Conservation (phyloP, 257 asterid species). For the Solanum paucissectum region DNA sequence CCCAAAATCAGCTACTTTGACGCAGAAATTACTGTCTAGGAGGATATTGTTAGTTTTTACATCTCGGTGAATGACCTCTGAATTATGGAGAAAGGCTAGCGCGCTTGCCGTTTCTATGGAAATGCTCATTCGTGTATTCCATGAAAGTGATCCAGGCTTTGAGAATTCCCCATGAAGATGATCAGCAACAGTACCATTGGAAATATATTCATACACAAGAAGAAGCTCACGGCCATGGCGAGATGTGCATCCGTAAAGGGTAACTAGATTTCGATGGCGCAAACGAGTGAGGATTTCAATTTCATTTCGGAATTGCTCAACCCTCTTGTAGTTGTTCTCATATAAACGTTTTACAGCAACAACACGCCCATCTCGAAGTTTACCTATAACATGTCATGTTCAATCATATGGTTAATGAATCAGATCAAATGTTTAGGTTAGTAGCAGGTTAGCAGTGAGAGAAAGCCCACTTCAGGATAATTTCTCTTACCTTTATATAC, state of each 20-base stretch:
- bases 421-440: neutral
- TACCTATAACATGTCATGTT: conserved; percentile 29
- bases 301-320: conserved; percentile 74
- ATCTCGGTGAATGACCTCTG: conserved; percentile 72
- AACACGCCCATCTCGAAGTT: conserved; percentile 57
- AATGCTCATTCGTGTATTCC: conserved; percentile 58
- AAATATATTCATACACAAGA: conserved; percentile 61
- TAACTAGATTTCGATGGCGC: conserved; percentile 51
- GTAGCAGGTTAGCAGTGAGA: neutral
- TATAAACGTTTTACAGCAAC: conserved; percentile 73
- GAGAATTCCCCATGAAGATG: conserved; percentile 62
- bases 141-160: conserved; percentile 35
- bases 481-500: conserved; percentile 44
- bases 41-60: conserved; percentile 72
- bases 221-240: conserved; percentile 49
- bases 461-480: neutral
- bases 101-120: conserved; percentile 77
- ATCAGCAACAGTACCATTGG: conserved; percentile 79
- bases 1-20: conserved; percentile 91
- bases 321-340: conserved; percentile 60
- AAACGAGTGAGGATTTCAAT: conserved; percentile 51
- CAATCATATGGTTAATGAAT: neutral
- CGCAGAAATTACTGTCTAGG: conserved; percentile 52
- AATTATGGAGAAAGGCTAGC: conserved; percentile 50
- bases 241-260: conserved; percentile 72